Conservation (phyloP, 2,329 filamentous ascomycete genomes). For the Paracamarosporium sp. region DNA sequence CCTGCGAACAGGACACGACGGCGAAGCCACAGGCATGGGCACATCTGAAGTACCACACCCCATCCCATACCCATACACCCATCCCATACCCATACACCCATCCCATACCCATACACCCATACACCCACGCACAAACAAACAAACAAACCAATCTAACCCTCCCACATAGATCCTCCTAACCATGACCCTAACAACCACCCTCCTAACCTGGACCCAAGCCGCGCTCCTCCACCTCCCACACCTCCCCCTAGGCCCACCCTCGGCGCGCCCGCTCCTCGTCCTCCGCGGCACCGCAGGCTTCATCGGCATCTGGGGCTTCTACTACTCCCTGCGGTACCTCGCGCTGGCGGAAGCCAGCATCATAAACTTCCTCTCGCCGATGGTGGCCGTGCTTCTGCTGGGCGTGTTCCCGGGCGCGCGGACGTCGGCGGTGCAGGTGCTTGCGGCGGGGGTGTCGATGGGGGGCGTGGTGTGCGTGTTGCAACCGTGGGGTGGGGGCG, state of each 20-base stretch:
- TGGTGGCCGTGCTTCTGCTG: background rate
- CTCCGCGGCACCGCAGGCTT: conserved; percentile 1
- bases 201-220: background rate
- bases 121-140: background rate
- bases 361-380: conserved; percentile 1
- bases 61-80: background rate
- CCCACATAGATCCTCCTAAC: background rate
- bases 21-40: background rate
- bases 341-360: background rate
- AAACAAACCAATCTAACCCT: background rate
- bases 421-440: background rate
- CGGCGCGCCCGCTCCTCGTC: background rate
- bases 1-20: conserved; percentile 3
- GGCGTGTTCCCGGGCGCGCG: background rate
- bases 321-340: background rate
- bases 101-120: background rate
- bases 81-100: background rate
- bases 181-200: background rate
- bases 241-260: background rate
- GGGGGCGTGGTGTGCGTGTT: background rate
- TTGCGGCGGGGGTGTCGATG: background rate
- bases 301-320: conserved; percentile 5
- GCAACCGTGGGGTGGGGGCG: background rate
- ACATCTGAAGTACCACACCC: background rate
- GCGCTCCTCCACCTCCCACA: background rate